Percentiles rank a stretch among this genome's conserved stretches.
Evolutionary conservation across 75 land plant genomes (phyloP).

Genomic region (Cupressus sempervirens): DNA sequence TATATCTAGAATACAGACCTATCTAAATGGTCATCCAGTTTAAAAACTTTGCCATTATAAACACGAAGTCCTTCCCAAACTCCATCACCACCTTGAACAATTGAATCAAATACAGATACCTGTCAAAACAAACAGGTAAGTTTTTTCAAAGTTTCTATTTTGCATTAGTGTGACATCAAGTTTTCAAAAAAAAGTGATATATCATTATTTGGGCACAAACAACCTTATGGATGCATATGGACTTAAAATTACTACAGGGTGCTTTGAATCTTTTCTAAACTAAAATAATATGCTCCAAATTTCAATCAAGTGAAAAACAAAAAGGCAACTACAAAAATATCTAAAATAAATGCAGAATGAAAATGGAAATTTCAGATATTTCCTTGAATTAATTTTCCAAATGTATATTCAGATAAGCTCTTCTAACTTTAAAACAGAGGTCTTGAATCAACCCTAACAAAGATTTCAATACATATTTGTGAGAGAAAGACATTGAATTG

Average conservation of each 20-base stretch:
- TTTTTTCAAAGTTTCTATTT: neutral
- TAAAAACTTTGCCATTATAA: constrained; percentile 84
- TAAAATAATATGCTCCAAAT: neutral
- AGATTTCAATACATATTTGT: neutral
- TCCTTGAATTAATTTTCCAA: neutral
- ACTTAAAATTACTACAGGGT: neutral
- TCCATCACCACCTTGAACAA: constrained; percentile 99
- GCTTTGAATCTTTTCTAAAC: neutral
- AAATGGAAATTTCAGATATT: neutral
- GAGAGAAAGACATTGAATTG: neutral
- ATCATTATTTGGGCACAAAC: neutral
- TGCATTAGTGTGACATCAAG: neutral
- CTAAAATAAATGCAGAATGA: neutral
- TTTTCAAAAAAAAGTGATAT: neutral
- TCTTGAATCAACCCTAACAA: neutral
- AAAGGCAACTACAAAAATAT: neutral
- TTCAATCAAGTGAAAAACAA: neutral
- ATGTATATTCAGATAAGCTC: neutral
- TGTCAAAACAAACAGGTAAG: constrained; percentile 18
- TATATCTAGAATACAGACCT: constrained; percentile 41
- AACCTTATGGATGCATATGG: neutral
- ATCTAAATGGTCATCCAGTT: constrained; percentile 91
- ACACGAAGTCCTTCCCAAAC: constrained; percentile 98
- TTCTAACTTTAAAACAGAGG: neutral
- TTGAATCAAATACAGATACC: constrained; percentile 98